phyloP scores from a whole-genome alignment of 148 eudicot genomes.

The Rheum nobile region DNA sequence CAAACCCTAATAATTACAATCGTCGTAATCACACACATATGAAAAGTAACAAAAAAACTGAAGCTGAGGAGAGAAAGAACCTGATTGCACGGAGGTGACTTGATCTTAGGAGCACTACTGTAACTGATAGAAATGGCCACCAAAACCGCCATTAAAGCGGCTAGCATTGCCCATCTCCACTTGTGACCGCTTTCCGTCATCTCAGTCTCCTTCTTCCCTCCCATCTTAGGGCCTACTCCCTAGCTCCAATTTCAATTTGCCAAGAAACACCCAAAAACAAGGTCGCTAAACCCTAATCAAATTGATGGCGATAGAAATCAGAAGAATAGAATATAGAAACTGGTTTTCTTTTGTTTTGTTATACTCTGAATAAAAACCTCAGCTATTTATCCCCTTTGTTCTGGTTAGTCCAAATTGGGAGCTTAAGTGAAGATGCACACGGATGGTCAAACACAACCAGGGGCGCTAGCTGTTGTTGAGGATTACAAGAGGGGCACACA shows the following conservation, averaged over 20 bases:
- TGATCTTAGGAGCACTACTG: background rate
- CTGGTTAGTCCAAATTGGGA: background rate
- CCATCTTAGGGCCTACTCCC: background rate
- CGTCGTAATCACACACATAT: background rate
- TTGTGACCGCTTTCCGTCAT: background rate
- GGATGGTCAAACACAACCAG: background rate
- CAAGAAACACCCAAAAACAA: background rate
- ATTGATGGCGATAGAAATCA: background rate
- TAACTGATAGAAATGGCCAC: constrained; percentile 4
- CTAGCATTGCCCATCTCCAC: constrained; percentile 8
- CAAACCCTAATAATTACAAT: background rate
- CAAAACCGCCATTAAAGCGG: constrained; percentile 6
- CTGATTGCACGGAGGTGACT: constrained; percentile 4
- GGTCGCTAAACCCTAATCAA: background rate
- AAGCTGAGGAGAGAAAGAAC: background rate
- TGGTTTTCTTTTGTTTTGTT: background rate
- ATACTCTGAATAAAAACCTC: background rate
- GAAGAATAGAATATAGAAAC: background rate
- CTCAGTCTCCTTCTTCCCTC: constrained; percentile 2
- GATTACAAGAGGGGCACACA: background rate
- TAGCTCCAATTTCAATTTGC: background rate
- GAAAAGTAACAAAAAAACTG: background rate
- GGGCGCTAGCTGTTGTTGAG: background rate
- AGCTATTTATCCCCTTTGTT: background rate
- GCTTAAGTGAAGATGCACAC: background rate